A percentile compares a stretch with the other conserved stretches of the same genome.
phyloP scores from a whole-genome alignment of 1,139 yeast species.

The Suhomyces panamericanus region DNA sequence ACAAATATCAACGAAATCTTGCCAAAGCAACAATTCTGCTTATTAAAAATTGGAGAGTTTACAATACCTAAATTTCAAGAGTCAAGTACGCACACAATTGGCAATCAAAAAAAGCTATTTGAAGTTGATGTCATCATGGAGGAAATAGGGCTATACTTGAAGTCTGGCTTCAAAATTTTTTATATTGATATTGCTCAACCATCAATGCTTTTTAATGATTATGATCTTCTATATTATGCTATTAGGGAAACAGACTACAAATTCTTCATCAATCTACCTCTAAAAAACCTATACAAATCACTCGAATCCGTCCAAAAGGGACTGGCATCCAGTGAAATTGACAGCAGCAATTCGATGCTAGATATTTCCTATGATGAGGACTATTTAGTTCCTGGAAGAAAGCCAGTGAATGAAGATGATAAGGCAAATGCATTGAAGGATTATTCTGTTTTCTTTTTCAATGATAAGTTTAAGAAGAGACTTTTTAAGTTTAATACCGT shows the following conservation, averaged over 20 bases:
- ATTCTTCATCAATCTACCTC: conserved; percentile 43
- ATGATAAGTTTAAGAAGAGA: conserved; percentile 36
- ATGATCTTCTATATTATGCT: conserved; percentile 43
- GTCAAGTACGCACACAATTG: background rate
- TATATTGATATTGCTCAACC: conserved; percentile 56
- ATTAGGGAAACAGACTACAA: conserved; percentile 44
- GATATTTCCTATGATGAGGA: conserved; percentile 22
- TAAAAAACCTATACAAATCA: conserved; percentile 46
- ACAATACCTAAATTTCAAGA: conserved; percentile 20
- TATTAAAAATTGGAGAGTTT: conserved; percentile 55
- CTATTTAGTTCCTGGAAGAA: conserved; percentile 6
- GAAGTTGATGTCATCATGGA: conserved; percentile 53
- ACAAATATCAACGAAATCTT: conserved; percentile 57
- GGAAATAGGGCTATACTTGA: conserved; percentile 57
- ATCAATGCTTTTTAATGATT: conserved; percentile 44
- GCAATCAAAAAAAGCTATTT: conserved; percentile 26
- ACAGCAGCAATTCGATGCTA: background rate
- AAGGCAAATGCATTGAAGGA: conserved; percentile 12
- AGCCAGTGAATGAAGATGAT: background rate
- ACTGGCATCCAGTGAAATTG: conserved; percentile 5
- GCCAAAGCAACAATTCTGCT: conserved; percentile 53
- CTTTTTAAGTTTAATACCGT: conserved; percentile 49
- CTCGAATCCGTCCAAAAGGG: conserved; percentile 38
- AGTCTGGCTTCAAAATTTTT: conserved; percentile 57
- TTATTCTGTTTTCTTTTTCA: conserved; percentile 39